Evolutionary conservation across 805 yeast genomes (phyloP).

Genomic region (Debaryomyces tyrocola): DNA sequence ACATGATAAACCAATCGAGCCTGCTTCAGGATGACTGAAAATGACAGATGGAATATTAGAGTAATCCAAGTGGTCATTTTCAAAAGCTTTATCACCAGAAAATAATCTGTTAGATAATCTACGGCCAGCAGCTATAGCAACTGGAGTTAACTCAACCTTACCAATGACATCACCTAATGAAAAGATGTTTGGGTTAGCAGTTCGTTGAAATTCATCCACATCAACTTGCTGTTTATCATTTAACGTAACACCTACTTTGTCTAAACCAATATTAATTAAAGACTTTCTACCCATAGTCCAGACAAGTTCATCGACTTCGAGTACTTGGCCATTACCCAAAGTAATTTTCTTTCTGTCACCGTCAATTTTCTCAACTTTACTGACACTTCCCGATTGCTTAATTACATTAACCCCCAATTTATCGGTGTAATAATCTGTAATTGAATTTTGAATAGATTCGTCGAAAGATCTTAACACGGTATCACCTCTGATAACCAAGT

Average conservation of each 20-base stretch:
- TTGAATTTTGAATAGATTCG: slow-evolving; percentile 68
- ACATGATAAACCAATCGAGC: slow-evolving; percentile 86
- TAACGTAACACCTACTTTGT: slow-evolving; percentile 67
- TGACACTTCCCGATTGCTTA: slow-evolving; percentile 53
- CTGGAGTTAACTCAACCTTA: slow-evolving; percentile 92
- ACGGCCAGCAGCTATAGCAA: slow-evolving; percentile 98
- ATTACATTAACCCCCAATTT: slow-evolving; percentile 77
- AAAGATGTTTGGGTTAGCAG: slow-evolving; percentile 67
- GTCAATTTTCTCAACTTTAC: slow-evolving; percentile 31
- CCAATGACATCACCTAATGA: slow-evolving; percentile 96
- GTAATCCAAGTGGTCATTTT: slow-evolving; percentile 80
- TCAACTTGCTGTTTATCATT: slow-evolving; percentile 61
- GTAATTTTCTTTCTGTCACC: slow-evolving; percentile 38
- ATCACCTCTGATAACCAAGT: slow-evolving; percentile 86
- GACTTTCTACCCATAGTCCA: slow-evolving; percentile 96
- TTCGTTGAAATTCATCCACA: slow-evolving; percentile 87
- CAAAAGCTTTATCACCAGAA: slow-evolving; percentile 68
- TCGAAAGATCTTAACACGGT: slow-evolving; percentile 89
- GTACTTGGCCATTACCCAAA: slow-evolving; percentile 35
- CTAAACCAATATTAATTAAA: slow-evolving; percentile 70
- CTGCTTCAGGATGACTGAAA: slow-evolving; percentile 98
- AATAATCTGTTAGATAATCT: slow-evolving; percentile 87
- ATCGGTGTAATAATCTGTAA: slow-evolving; percentile 78
- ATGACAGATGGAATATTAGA: slow-evolving; percentile 89
- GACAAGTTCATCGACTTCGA: slow-evolving; percentile 72